Percentiles rank a stretch among this genome's conserved stretches.
These are phyloP conservation scores for Globisporangium emineosum DNA, from an alignment of 352 stramenopile genomes.

Conservation along the genomic window DNA sequence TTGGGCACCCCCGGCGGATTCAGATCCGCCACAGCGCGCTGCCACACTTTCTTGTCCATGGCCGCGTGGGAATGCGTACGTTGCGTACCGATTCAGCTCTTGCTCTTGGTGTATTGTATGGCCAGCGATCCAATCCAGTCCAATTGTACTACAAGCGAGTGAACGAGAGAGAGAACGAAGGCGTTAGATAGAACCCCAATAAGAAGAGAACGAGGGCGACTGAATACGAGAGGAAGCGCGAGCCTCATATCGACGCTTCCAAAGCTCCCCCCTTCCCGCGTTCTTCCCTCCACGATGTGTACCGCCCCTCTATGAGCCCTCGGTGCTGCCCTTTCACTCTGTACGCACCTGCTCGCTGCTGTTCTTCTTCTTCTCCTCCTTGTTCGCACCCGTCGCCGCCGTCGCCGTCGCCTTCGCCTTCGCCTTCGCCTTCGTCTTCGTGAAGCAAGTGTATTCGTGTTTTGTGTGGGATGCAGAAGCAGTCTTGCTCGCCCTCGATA, in stretches of 20 bases:
- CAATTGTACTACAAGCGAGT: background rate
- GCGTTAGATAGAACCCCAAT: background rate
- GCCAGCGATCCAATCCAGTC: background rate
- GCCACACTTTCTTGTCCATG: constrained; percentile 67
- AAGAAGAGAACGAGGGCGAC: background rate
- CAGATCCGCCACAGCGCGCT: constrained; percentile 65
- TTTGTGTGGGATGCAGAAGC: constrained; percentile 2
- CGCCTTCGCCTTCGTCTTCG: background rate
- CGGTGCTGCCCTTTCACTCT: background rate
- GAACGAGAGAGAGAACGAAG: background rate
- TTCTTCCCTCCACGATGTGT: background rate
- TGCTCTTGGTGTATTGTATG: background rate
- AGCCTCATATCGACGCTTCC: background rate
- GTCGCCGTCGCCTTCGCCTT: background rate
- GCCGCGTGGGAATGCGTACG: background rate
- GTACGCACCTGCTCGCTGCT: background rate
- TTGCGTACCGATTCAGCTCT: background rate
- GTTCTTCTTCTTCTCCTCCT: background rate
- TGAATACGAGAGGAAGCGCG: background rate
- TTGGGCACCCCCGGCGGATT: constrained; percentile 70
- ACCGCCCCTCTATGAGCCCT: background rate
- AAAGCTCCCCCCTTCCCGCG: background rate
- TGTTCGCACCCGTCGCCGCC: background rate
- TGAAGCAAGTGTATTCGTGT: background rate
- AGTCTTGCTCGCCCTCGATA: background rate